phyloP scores from a whole-genome alignment of 352 stramenopile species.

The Phytophthora cryptogea region DNA sequence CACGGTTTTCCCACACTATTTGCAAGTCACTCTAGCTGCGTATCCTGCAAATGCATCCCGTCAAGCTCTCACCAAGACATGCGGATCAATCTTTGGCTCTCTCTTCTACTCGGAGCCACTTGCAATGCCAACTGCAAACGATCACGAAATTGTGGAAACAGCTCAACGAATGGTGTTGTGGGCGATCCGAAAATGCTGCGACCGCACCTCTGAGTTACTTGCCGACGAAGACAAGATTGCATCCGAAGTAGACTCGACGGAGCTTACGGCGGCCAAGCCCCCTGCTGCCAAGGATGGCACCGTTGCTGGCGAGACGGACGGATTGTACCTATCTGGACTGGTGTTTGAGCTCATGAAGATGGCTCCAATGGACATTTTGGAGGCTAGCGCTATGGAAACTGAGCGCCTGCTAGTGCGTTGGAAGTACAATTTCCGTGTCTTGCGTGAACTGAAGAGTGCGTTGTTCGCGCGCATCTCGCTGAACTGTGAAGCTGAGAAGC shows the following conservation, averaged over 20 bases:
- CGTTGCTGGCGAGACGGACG: conserved; percentile 27
- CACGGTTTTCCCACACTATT: conserved; percentile 57
- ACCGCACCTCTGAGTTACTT: conserved; percentile 41
- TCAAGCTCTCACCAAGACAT: conserved; percentile 44
- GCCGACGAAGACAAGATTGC: conserved; percentile 16
- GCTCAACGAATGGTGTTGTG: conserved; percentile 51
- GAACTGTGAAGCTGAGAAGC: conserved; percentile 64
- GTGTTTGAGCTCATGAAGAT: conserved; percentile 73
- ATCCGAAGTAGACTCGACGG: neutral
- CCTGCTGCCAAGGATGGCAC: neutral
- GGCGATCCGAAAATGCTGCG: conserved; percentile 51
- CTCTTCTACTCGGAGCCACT: conserved; percentile 49
- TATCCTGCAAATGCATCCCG: conserved; percentile 42
- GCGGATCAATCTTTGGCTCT: conserved; percentile 55
- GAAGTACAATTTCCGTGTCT: conserved; percentile 19
- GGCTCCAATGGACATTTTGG: conserved; percentile 47
- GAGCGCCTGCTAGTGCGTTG: conserved; percentile 41
- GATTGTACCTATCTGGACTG: conserved; percentile 55
- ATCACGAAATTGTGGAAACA: conserved; percentile 13
- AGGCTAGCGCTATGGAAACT: conserved; percentile 41
- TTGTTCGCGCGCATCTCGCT: conserved; percentile 54
- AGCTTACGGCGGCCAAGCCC: neutral
- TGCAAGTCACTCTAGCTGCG: conserved; percentile 49
- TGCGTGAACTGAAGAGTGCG: conserved; percentile 40
- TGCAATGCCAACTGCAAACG: conserved; percentile 3